These are phyloP conservation scores for Epipyxis sp. DNA, from an alignment of 108 stramenopile genomes.

Conservation along the genomic window DNA sequence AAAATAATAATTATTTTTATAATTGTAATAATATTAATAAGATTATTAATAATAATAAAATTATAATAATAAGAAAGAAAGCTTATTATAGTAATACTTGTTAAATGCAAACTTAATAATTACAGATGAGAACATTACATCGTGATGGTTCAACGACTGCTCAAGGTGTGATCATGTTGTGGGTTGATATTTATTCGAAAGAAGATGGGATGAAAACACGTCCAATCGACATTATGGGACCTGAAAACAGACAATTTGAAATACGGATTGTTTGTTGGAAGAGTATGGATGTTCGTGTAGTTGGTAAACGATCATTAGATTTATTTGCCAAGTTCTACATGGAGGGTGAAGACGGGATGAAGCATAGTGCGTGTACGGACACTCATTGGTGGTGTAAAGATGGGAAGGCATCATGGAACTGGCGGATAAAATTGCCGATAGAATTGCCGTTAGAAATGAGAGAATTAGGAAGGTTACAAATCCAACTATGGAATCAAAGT, in stretches of 20 bases:
- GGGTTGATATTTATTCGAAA: background rate
- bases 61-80: too few relatives aligned
- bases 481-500: background rate
- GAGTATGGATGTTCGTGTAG: background rate
- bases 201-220: background rate
- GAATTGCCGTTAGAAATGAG: background rate
- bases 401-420: constrained; percentile 1
- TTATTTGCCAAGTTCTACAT: background rate
- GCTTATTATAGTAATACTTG: too few relatives aligned
- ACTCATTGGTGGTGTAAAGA: background rate
- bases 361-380: background rate
- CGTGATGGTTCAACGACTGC: background rate
- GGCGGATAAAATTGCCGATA: background rate
- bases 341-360: background rate
- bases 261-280: background rate
- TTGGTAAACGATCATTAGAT: background rate
- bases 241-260: background rate
- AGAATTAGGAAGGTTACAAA: background rate
- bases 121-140: background rate
- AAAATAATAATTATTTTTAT: too few relatives aligned
- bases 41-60: too few relatives aligned
- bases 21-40: too few relatives aligned
- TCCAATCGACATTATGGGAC: background rate
- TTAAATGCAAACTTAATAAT: background rate
- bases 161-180: background rate